A percentile compares a stretch with the other conserved stretches of the same genome.
Evolutionary conservation across 108 stramenopile species (phyloP).

Genomic region (Tribonema minus): DNA sequence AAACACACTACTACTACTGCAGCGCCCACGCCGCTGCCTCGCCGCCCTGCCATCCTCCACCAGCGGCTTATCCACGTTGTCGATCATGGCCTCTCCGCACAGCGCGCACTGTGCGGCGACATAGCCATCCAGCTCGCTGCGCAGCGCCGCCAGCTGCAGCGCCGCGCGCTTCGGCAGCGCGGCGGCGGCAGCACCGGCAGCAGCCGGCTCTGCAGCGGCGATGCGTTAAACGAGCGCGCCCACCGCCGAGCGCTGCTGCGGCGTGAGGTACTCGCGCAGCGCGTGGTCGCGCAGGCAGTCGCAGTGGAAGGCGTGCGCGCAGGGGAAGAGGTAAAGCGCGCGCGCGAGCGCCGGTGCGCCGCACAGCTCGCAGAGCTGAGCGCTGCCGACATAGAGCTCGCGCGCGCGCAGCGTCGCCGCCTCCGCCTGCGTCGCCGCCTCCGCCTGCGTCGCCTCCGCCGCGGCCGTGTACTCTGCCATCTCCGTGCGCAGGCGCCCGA

Average conservation of each 20-base stretch:
- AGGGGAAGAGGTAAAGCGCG: constrained; percentile 57
- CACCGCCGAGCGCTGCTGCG: constrained; percentile 15
- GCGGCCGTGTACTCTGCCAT: constrained; percentile 43
- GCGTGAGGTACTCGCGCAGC: constrained; percentile 33
- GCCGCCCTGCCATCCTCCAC: constrained; percentile 39
- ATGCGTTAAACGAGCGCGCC: neutral
- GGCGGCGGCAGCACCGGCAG: neutral
- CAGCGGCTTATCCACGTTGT: constrained; percentile 46
- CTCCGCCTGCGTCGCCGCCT: no score
- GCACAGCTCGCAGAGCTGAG: constrained; percentile 44
- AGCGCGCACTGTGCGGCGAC: constrained; percentile 54
- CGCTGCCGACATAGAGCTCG: constrained; percentile 29
- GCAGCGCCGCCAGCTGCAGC: constrained; percentile 6
- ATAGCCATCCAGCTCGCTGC: constrained; percentile 52
- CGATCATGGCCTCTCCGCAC: constrained; percentile 54
- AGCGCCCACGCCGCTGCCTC: constrained; percentile 46
- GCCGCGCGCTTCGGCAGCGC: neutral
- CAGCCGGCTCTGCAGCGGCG: constrained; percentile 17
- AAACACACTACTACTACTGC: neutral
- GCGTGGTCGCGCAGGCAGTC: constrained; percentile 43
- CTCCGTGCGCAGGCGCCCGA: constrained; percentile 43
- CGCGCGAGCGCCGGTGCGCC: neutral
- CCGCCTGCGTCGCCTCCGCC: constrained; percentile 32
- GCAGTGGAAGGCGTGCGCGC: constrained; percentile 55
- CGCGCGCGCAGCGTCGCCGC: constrained; percentile 27